Base-by-base conservation (phyloP, 345 rosid species). In the Eucalyptus polyanthemos region DNA sequence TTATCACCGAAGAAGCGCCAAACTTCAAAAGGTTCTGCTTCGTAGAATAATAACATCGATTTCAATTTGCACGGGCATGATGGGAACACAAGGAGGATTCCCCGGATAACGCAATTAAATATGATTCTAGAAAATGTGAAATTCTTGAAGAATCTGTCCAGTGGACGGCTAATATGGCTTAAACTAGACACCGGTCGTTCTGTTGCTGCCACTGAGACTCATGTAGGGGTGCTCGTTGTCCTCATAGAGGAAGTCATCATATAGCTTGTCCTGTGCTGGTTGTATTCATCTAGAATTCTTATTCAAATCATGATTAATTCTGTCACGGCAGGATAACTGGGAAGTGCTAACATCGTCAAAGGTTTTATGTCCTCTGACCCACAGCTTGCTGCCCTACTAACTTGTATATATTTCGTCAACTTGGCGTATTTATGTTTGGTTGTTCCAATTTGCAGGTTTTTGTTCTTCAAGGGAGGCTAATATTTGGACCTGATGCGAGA, bases 401-500 rank as follows among this genome's bases (percentile, higher is more conserved):
- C 86, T 81, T 8, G 17, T 49, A 27, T 49, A 29, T 45, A 29
- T 25, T 49, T 86, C 25, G 5, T 65, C 10, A 22, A 81, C 62
- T 65, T 25, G 51, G 87, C 21, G 9, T 50, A 27, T 22, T 50
- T 51, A 50, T 51, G 19, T 50, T 86, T 37, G 45, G 27, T 4
- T 51, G 6, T 72, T 56, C 69, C 44, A 19, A 65, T 90, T 87
- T 94, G 90, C 97, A 98, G 99, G 90, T 93, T 92, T 98, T 98
- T 91, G 62, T 93, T 88, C 90, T 93, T 62, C 91, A 90, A 44
- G 99, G 99, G 89, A 95, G 99, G 93, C 93, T 98, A 54, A 95
- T 98, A 90, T 97, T 96, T 92, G 99, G 99, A 93, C 99, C 99
- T 1, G 99, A 98, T 95, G 97, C 95, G 31, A 92, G 95, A 88